Conservation (phyloP, 2,329 filamentous ascomycete species). For the Apiospora malaysiana region DNA sequence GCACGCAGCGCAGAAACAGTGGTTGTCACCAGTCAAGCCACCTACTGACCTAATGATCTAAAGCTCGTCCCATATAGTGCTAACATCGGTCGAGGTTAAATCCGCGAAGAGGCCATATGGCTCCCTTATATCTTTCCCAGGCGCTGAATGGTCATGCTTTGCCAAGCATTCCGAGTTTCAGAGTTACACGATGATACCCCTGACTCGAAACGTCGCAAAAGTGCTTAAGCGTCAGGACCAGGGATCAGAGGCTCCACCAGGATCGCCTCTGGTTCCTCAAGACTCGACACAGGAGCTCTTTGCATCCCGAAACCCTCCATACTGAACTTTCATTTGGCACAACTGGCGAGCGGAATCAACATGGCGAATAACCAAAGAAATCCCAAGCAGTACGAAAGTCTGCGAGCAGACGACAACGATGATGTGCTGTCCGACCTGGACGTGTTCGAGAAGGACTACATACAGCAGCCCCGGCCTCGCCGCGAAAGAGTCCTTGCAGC, state of each 20-base stretch:
- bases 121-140: neutral
- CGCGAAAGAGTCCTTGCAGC: constrained; percentile 27
- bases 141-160: neutral
- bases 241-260: neutral
- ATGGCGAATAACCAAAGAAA: constrained; percentile 25
- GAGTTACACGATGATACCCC: constrained; percentile 4
- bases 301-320: neutral
- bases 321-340: neutral
- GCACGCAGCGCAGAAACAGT: neutral
- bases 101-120: neutral
- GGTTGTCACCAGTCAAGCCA: neutral
- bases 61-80: constrained; percentile 8
- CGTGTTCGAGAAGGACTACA: constrained; percentile 38
- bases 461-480: constrained; percentile 26
- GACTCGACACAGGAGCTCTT: neutral
- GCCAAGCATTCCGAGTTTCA: constrained; percentile 1
- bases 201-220: constrained; percentile 21
- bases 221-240: neutral
- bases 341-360: neutral
- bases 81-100: neutral
- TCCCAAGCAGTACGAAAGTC: constrained; percentile 25
- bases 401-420: constrained; percentile 33
- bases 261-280: neutral
- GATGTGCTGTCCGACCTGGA: constrained; percentile 37
- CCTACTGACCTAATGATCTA: neutral